These are phyloP conservation scores for Triticum urartu DNA, from an alignment of 176 grass and related monocot species.

Conservation along the genomic window DNA sequence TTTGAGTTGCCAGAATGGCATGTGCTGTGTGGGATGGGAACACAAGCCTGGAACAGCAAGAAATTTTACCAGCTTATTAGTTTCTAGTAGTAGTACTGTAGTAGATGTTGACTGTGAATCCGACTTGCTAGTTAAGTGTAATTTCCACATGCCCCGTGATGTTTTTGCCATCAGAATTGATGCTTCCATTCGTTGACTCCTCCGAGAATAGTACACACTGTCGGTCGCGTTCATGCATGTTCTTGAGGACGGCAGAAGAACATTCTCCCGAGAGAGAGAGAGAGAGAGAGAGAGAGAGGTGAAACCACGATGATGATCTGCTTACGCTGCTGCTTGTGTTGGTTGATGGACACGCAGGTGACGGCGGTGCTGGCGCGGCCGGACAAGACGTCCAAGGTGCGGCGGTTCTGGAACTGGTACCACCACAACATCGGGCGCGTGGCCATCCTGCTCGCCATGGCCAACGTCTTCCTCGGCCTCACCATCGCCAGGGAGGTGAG, in stretches of 20 bases:
- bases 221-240: background rate
- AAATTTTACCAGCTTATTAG: too few species aligned
- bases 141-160: constrained; percentile 2
- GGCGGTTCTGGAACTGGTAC: constrained; percentile 94
- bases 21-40: background rate
- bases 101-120: constrained; percentile 13
- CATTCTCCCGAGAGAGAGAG: background rate
- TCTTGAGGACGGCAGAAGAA: background rate
- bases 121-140: background rate
- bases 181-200: background rate
- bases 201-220: background rate
- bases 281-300: background rate
- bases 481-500: constrained; percentile 52
- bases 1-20: background rate
- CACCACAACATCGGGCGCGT: constrained; percentile 76
- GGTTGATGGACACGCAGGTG: constrained; percentile 34
- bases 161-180: background rate
- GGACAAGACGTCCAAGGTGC: constrained; percentile 66
- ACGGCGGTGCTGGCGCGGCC: constrained; percentile 68
- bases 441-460: constrained; percentile 48
- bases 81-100: background rate
- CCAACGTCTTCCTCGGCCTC: constrained; percentile 78
- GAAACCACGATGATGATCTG: background rate
- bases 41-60: constrained; percentile 16
- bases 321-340: background rate